phyloP scores from a whole-genome alignment of 208 protist species.

The Herpetomonas muscarum region DNA sequence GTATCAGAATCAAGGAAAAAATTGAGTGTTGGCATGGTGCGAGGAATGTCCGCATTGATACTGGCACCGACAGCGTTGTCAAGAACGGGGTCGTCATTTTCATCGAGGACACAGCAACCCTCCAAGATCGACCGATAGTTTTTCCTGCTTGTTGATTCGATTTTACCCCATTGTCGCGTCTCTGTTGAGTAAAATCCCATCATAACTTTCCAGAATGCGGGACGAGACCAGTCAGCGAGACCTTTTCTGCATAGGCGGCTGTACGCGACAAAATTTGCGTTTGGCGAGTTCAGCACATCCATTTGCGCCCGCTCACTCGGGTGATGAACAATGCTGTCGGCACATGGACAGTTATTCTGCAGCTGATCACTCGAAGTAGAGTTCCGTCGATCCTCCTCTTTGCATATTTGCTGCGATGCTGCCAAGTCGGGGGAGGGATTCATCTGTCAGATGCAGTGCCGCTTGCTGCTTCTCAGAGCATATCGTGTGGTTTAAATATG shows the following conservation, averaged over 20 bases:
- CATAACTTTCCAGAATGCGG: slow-evolving; percentile 65
- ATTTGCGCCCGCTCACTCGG: no score
- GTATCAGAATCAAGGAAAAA: slow-evolving; percentile 44
- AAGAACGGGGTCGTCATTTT: slow-evolving; percentile 12
- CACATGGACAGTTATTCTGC: no score
- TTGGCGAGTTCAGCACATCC: not conserved
- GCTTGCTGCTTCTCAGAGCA: no score
- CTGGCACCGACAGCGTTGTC: slow-evolving; percentile 10
- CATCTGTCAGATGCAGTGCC: no score
- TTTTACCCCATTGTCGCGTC: slow-evolving; percentile 20
- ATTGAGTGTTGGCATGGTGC: slow-evolving; percentile 75
- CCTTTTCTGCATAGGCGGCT: slow-evolving; percentile 45
- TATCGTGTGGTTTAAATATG: no score
- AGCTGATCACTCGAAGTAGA: no score
- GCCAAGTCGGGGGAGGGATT: no score
- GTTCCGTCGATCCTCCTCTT: no score
- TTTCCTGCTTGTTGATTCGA: slow-evolving; percentile 20
- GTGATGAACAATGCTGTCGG: no score
- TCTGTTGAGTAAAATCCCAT: slow-evolving; percentile 60
- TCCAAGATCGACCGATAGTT: slow-evolving; percentile 41
- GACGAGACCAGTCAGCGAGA: slow-evolving; percentile 30
- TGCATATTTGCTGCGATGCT: no score
- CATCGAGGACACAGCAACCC: slow-evolving; percentile 22
- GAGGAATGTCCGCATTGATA: slow-evolving; percentile 78
- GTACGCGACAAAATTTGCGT: slow-evolving; percentile 29